A percentile compares a stretch with the other conserved stretches of the same genome.
Conservation (phyloP, 306 rosid species). For the Trifolium pratense region DNA sequence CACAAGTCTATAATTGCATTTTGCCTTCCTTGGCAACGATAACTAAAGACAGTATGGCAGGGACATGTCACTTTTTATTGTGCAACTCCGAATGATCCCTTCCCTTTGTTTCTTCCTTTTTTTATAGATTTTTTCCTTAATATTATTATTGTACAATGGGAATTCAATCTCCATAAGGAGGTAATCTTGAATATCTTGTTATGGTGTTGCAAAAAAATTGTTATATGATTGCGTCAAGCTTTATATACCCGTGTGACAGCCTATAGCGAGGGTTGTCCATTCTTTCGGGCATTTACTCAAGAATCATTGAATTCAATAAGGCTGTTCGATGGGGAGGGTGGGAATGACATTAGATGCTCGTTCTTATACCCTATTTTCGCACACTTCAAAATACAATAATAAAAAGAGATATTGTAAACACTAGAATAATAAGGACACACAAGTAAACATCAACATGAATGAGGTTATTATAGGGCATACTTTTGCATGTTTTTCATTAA, state of each 20-base stretch:
- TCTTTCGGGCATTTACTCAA: too few species aligned
- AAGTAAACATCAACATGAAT: too few species aligned
- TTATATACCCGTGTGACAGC: background rate
- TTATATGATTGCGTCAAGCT: constrained; percentile 25
- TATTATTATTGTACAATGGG: constrained; percentile 38
- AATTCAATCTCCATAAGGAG: constrained; percentile 36
- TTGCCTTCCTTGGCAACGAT: constrained; percentile 35
- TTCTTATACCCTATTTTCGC: background rate
- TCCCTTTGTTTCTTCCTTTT: background rate
- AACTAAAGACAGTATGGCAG: constrained; percentile 38
- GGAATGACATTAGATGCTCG: background rate
- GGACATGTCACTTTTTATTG: constrained; percentile 35
- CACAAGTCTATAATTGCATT: constrained; percentile 35
- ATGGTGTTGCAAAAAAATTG: constrained; percentile 21
- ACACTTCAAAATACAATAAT: background rate
- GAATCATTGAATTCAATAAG: too few species aligned
- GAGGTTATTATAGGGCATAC: too few species aligned
- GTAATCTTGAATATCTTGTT: constrained; percentile 33
- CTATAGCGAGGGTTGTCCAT: too few species aligned
- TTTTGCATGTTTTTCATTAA: too few species aligned
- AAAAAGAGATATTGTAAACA: background rate
- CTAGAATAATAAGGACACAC: too few species aligned
- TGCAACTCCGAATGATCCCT: constrained; percentile 41
- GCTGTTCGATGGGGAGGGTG: too few species aligned
- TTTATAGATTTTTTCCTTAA: background rate